These are phyloP conservation scores for Alternaria incomplexa DNA, from an alignment of 2,329 filamentous ascomycete genomes.

Conservation along the genomic window DNA sequence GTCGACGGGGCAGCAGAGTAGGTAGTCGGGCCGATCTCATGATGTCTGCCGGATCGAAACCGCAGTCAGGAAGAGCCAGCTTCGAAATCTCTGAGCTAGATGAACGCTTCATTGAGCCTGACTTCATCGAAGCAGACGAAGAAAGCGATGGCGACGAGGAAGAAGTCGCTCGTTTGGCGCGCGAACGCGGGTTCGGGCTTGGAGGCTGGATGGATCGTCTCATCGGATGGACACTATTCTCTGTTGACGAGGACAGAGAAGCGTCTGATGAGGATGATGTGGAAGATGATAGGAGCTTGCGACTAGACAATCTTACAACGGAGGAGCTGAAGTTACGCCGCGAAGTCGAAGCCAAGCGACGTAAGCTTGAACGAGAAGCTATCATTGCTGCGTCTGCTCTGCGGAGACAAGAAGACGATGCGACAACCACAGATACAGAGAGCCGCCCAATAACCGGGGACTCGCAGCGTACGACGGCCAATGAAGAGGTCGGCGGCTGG, in stretches of 20 bases:
- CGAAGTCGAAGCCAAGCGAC: slow-evolving; percentile 46
- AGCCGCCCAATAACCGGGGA: slow-evolving; percentile 21
- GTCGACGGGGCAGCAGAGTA: slow-evolving; percentile 39
- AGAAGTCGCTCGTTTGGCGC: slow-evolving; percentile 59
- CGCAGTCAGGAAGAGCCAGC: slow-evolving; percentile 36
- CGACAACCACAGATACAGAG: slow-evolving; percentile 13
- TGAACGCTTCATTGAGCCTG: slow-evolving; percentile 48
- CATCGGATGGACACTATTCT: slow-evolving; percentile 64
- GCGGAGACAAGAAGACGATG: neutral
- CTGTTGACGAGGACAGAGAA: slow-evolving; percentile 57
- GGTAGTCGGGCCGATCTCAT: slow-evolving; percentile 47
- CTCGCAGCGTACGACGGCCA: slow-evolving; percentile 16
- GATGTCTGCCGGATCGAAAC: slow-evolving; percentile 38
- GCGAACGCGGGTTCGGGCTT: slow-evolving; percentile 60
- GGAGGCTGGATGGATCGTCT: slow-evolving; percentile 64
- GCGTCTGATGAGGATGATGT: slow-evolving; percentile 39
- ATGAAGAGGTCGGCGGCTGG: slow-evolving; percentile 57
- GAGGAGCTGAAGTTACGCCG: slow-evolving; percentile 47
- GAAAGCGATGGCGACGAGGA: slow-evolving; percentile 58
- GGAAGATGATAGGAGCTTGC: slow-evolving; percentile 27
- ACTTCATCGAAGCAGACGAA: slow-evolving; percentile 57
- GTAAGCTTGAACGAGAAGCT: slow-evolving; percentile 45
- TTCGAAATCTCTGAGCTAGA: slow-evolving; percentile 37
- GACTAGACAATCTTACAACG: slow-evolving; percentile 41
- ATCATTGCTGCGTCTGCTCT: slow-evolving; percentile 42